Evolutionary conservation across 2,329 filamentous ascomycete species (phyloP), one percentile per base, ranked within the genome.

Genomic region (Penicillium oxalicum): DNA sequence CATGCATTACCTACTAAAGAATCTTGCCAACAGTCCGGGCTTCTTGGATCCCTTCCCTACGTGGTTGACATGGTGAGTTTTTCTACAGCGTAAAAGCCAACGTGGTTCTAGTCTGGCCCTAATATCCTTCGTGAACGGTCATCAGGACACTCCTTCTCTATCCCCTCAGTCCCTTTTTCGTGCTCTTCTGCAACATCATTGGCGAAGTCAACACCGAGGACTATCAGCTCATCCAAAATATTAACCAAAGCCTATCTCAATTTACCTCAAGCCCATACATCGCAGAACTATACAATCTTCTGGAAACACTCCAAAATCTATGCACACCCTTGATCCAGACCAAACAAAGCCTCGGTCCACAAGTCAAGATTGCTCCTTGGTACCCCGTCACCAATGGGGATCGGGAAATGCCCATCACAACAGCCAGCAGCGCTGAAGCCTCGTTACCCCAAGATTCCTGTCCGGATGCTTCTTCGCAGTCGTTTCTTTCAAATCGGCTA

Each of bases 121-220:
- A 9, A 44, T 25, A n/a, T 8, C 7, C 2, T n/a, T 5, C 7
- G 9, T 29, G 9, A 18, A 26, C 9, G 18, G 13, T 5, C 2
- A 2, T 12, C 12, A 56, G 54, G 54, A 55, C 54, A 39, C 37
- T 56, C 9, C 42, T 60, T 5, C 33, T 60, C 28, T 61, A 60
- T 32, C 58, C 58, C 1, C 39, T 55, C 2, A 59, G 52, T 38
- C 57, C 58, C 4, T 61, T 60, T 34, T 61, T 60, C 35, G 58
- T 61, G 28, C 50, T 61, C 4, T 59, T 61, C 36, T 61, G 58
- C 50, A 60, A 60, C 42, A 53, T 61, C 18, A 58, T 61, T 40
- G 52, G 50, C n/a, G 50, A 55, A 32, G 11, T 55, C 5, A 51
- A 60, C 28, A 41, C 45, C 27, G 35, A 51, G 12, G 58, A 61